Conservation (phyloP, 2,329 filamentous ascomycete genomes). For the Sporothrix pseudoabietina region DNA sequence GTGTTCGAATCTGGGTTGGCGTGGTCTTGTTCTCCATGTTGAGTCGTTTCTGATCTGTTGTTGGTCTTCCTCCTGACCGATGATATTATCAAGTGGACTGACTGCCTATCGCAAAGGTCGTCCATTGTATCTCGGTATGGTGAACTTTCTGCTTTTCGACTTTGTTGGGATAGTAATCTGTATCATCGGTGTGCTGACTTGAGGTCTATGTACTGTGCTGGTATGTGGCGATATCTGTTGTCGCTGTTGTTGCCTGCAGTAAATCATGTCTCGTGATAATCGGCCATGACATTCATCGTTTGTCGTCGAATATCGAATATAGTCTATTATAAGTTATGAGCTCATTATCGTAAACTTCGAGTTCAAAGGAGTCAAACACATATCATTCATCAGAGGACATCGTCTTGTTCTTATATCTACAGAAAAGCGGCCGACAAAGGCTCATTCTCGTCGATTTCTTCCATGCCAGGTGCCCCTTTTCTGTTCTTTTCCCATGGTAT, state of each 20-base stretch:
- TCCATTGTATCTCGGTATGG: not conserved
- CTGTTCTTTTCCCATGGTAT: slow-evolving; percentile 5
- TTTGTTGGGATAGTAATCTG: not conserved
- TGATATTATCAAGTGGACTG: not conserved
- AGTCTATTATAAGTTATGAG: too few relatives aligned
- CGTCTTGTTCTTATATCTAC: slow-evolving; percentile 14
- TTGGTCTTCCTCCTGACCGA: not conserved
- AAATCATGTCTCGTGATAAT: not conserved
- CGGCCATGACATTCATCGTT: not conserved
- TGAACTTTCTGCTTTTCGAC: not conserved
- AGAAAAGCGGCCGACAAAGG: not conserved
- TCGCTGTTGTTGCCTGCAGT: not conserved
- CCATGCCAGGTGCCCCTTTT: slow-evolving; percentile 2
- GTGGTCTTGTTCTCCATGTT: not conserved
- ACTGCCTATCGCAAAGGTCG: not conserved
- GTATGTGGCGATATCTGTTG: not conserved
- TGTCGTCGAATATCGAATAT: not conserved
- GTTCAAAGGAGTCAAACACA: not conserved
- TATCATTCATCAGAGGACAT: not conserved
- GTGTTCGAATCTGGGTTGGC: not conserved
- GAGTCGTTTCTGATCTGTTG: not conserved
- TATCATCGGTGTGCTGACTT: too few relatives aligned
- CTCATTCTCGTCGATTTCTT: slow-evolving; percentile 1
- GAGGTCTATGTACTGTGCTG: not conserved
- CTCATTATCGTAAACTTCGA: too few relatives aligned